Evolutionary conservation across 2,329 filamentous ascomycete species (phyloP), one percentile per base, ranked within the genome.

Genomic region (Lachnellula arida): DNA sequence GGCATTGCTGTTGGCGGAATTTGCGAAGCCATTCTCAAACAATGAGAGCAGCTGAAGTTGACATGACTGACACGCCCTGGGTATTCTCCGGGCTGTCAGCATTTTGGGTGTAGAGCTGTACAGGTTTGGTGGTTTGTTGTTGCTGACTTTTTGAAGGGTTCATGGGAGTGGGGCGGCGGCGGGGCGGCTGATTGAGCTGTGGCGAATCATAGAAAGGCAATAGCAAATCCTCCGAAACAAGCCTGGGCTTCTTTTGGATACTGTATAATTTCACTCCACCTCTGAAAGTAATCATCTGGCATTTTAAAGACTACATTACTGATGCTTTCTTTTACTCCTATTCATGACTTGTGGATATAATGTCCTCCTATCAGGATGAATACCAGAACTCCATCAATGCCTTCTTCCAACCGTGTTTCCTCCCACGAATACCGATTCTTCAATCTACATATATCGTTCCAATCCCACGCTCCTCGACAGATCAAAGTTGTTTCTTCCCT

Each of bases 1-100:
- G n/a, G 43, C 12, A 34, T 39, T 61, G 14, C 56, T 46, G 3
- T 49, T 55, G 49, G 55, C 51, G 37, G 52, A 52, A 44, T 22
- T 65, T 17, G 63, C 62, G 60, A 72, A 71, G 12, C 70, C 68
- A 50, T 68, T 56, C 55, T 71, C 67, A 44, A 71, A 70, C 0
- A 73, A 55, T 5, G 63, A 61, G 23, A 68, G 64, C 0, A 73
- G 63, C 43, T 70, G 70, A 17, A 65, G 60, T 49, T 68, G 67
- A 57, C 70, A 72, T 58, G 68, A 67, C 52, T 67, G 67, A 51
- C 70, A 72, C 35, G 65, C 66, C 39, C 57, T 57, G 9, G 65
- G 67, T 34, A 60, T 56, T 46, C 65, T 67, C 11, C 62, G 65
- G 28, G 63, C 63, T 11, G 60, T 64, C 56, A 70, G 56, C 68